Evolutionary conservation across 1,139 yeast species (phyloP).

Genomic region (Protomyces lactucae-debilis): DNA sequence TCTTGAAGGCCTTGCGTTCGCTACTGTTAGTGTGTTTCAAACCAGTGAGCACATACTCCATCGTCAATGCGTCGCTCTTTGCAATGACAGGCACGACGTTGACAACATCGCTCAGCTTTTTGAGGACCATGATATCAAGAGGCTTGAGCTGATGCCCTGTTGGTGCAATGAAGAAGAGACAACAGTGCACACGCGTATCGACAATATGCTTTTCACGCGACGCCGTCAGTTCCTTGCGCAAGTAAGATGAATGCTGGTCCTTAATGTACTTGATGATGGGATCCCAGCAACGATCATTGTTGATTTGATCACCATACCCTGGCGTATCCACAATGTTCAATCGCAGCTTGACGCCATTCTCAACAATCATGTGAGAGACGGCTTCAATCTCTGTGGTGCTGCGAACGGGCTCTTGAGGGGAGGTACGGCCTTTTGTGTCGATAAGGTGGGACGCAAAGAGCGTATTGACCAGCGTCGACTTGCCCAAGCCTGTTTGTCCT

Average conservation of each 20-base stretch:
- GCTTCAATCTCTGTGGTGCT: conserved; percentile 86
- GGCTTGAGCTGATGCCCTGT: conserved; percentile 65
- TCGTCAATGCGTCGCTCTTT: conserved; percentile 81
- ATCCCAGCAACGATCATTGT: conserved; percentile 96
- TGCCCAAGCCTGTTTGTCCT: conserved; percentile 84
- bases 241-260: conserved; percentile 90
- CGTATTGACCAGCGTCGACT: conserved; percentile 85
- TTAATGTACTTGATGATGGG: conserved; percentile 91
- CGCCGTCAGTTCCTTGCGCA: conserved; percentile 94
- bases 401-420: conserved; percentile 65
- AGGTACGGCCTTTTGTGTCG: conserved; percentile 64
- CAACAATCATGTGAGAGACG: conserved; percentile 60
- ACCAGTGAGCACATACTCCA: conserved; percentile 65
- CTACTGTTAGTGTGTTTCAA: conserved; percentile 49
- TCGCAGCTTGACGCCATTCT: conserved; percentile 80
- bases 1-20: conserved; percentile 33
- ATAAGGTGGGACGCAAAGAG: conserved; percentile 78
- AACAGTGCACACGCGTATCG: conserved; percentile 88
- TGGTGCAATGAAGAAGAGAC: conserved; percentile 86
- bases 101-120: conserved; percentile 80
- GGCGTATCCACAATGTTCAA: conserved; percentile 92
- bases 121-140: conserved; percentile 76
- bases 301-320: conserved; percentile 95
- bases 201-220: conserved; percentile 78
- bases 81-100: conserved; percentile 96